Evolutionary conservation across 1,139 yeast genomes (phyloP).

Genomic region (Protomyces macrosporus): DNA sequence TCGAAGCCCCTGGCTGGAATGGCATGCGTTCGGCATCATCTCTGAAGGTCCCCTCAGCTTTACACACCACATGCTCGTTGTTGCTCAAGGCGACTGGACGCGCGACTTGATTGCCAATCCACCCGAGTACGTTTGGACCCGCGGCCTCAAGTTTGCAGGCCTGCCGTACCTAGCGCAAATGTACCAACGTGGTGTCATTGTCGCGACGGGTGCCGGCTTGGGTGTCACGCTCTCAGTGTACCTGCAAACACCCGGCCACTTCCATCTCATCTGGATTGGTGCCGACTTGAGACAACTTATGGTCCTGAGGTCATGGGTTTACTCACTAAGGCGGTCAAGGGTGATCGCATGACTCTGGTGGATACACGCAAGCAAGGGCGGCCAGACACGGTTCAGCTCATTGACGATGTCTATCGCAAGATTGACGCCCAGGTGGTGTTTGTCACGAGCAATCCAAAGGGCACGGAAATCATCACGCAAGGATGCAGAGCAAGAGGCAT

Average conservation of each 20-base stretch:
- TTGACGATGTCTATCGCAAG: constrained; percentile 15
- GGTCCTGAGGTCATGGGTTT: constrained; percentile 20
- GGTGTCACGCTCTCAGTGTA: constrained; percentile 23
- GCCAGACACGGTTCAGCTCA: constrained; percentile 17
- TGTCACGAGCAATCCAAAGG: constrained; percentile 21
- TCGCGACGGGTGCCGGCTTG: constrained; percentile 24
- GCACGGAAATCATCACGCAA: constrained; percentile 17
- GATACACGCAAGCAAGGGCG: constrained; percentile 19
- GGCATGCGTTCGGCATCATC: constrained; percentile 23
- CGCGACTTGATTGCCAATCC: constrained; percentile 16
- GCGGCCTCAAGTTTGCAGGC: constrained; percentile 19
- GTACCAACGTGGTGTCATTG: constrained; percentile 23
- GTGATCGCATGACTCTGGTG: constrained; percentile 14
- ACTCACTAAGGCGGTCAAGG: constrained; percentile 11
- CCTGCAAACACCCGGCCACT: constrained; percentile 15
- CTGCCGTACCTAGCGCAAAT: constrained; percentile 21
- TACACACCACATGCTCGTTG: constrained; percentile 23
- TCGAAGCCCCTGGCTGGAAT: constrained; percentile 20
- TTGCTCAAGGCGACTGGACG: constrained; percentile 25
- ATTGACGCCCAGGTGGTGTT: constrained; percentile 20
- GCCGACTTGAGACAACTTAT: constrained; percentile 10
- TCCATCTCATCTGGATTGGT: constrained; percentile 22
- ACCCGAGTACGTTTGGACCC: constrained; percentile 19
- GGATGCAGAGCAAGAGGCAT: constrained; percentile 23
- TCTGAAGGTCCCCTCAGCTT: constrained; percentile 22